A percentile compares a stretch with the other conserved stretches of the same genome.
Conservation (phyloP, 768 basidiomycete genomes). For the Amylocystis lapponica region DNA sequence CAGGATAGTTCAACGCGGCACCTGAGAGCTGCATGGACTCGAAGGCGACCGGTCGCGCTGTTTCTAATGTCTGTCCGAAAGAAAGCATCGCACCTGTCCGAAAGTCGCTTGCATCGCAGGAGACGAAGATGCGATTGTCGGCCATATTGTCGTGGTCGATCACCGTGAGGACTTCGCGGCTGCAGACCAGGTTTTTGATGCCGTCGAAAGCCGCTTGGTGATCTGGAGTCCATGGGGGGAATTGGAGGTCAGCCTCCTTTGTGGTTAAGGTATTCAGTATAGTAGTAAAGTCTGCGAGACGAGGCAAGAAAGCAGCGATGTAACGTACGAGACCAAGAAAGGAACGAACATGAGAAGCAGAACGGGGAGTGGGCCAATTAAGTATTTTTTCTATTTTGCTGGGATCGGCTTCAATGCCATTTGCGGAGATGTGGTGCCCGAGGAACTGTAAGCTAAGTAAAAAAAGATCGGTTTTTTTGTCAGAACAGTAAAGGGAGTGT, state of each 20-base stretch:
- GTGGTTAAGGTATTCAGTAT: slow-evolving; percentile 17
- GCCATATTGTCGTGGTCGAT: slow-evolving; percentile 29
- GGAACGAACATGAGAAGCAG: slow-evolving; percentile 9
- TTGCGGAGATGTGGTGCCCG: slow-evolving; percentile 25
- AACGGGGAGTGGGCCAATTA: slow-evolving; percentile 27
- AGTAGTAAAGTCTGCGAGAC: slow-evolving; percentile 12
- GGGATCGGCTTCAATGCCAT: slow-evolving; percentile 25
- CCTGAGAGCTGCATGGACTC: slow-evolving; percentile 22
- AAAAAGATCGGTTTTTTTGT: slow-evolving; percentile 25
- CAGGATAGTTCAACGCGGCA: slow-evolving; percentile 32
- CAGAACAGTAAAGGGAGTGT: slow-evolving; percentile 20
- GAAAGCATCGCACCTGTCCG: slow-evolving; percentile 27
- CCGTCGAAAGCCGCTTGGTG: slow-evolving; percentile 32
- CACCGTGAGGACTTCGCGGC: slow-evolving; percentile 21
- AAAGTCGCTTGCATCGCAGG: slow-evolving; percentile 26
- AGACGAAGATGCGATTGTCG: slow-evolving; percentile 29
- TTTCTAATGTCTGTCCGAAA: slow-evolving; percentile 26
- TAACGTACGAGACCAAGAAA: slow-evolving; percentile 19
- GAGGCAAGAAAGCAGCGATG: slow-evolving; percentile 14
- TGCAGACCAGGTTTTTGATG: slow-evolving; percentile 25
- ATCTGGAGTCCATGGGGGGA: slow-evolving; percentile 22
- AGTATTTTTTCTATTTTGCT: slow-evolving; percentile 23
- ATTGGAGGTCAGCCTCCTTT: slow-evolving; percentile 21
- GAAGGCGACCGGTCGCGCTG: slow-evolving; percentile 26
- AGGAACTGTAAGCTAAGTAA: slow-evolving; percentile 24